Percentiles rank a stretch among this genome's conserved stretches.
Conservation (phyloP, 495 filamentous ascomycete species). For the Penicillium lividum region DNA sequence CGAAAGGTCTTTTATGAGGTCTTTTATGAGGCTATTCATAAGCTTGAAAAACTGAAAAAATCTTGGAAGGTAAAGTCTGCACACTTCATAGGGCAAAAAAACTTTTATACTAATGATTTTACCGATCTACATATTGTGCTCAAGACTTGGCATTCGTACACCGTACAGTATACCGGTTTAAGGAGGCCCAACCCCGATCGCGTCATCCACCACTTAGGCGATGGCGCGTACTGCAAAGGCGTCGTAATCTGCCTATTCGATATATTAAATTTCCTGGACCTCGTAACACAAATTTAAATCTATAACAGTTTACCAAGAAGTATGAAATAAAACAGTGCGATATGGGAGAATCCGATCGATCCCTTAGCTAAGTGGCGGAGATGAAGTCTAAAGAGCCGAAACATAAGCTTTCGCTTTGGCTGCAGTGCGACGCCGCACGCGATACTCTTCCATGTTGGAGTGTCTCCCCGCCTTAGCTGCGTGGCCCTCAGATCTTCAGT, state of each 20-base stretch:
- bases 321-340: not conserved
- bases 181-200: not conserved
- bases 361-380: not conserved
- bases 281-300: no score
- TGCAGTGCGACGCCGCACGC: constrained; percentile 18
- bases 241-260: not conserved
- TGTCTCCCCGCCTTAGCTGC: constrained; percentile 14
- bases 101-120: no score
- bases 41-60: no score
- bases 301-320: no score
- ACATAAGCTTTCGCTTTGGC: constrained; percentile 8
- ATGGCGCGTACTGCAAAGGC: not conserved
- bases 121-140: not conserved
- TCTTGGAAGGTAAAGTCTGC: no score
- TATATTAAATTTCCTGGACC: not conserved
- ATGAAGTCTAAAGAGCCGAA: not conserved
- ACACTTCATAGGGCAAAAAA: no score
- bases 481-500: constrained; percentile 8
- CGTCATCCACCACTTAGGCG: not conserved
- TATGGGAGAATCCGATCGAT: not conserved
- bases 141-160: not conserved
- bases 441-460: constrained; percentile 21
- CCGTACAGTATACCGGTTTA: not conserved
- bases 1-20: no score
- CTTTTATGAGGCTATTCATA: no score